Conservation (phyloP, 306 rosid genomes). For the Trifolium pratense region DNA sequence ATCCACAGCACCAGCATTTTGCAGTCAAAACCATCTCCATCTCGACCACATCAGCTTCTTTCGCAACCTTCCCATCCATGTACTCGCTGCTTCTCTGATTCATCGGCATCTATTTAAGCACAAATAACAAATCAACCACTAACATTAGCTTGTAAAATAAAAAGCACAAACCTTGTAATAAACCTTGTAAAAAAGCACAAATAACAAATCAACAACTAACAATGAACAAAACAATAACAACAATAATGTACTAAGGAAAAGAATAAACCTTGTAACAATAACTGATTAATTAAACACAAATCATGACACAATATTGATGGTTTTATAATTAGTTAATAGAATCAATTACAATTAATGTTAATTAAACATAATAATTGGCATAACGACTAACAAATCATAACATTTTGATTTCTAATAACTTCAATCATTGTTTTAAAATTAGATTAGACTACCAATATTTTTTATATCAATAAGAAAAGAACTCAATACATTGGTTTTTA, state of each 20-base stretch:
- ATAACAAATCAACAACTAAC: no score
- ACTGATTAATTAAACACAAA: not conserved
- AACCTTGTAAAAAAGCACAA: not conserved
- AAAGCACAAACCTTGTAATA: no score
- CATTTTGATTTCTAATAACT: not conserved
- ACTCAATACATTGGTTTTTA: no score
- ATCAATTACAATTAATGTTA: no score
- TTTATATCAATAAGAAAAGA: no score
- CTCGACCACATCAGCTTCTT: conserved; percentile 38
- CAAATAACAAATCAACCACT: conserved; percentile 1
- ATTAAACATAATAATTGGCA: no score
- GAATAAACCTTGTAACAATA: not conserved
- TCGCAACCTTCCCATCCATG: conserved; percentile 18
- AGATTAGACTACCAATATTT: not conserved
- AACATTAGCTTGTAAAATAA: not conserved
- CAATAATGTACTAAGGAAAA: not conserved
- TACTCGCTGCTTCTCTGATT: not conserved
- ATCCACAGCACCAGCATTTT: conserved; percentile 73
- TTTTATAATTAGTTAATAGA: not conserved
- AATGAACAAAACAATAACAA: no score
- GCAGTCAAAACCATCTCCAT: conserved; percentile 52
- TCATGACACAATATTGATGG: not conserved
- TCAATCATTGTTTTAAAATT: not conserved
- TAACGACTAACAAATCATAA: no score
- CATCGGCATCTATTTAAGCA: not conserved